Evolutionary conservation across 192 early-diverging fungal species (phyloP), one percentile per base, ranked within the genome.

Genomic region (Phlyctochytrium bullatum): DNA sequence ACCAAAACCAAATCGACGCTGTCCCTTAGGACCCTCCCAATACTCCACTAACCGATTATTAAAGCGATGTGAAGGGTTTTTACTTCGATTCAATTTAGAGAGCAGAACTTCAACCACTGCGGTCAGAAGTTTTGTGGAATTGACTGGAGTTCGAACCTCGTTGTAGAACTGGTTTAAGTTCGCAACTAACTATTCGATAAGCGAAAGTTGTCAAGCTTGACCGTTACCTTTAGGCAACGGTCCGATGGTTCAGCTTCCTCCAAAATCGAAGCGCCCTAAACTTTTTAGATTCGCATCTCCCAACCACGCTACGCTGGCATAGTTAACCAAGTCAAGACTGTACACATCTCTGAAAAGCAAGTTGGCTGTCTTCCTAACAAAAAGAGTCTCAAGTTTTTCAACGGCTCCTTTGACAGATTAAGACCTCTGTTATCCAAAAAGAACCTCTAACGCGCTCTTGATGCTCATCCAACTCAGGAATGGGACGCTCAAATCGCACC

Each of bases 401-500:
- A 47, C 40, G 6, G 40, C 40, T 20, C 20, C 40, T 47, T 47
- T 47, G 40, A 14, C 40, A 47, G 40, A 47, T 25, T 32, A 58
- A 59, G 30, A 31, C 14, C 23, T 71, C 17, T 12, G 23, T 24
- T 12, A 61, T n/a, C 1, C 14, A 25, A 61, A 60, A 62, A 36
- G 23, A 65, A 69, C 73, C 52, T 59, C 65, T 59, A 2, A 77
- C 52, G 24, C 51, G 52, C 23, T 28, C 47, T 34, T 68, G 63
- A 52, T 69, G 66, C 4, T 78, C 70, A 27, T 91, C 90, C n/a
- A 93, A 68, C 66, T 93, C 91, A 29, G 89, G 90, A 73, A 93
- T 93, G 31, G 88, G 80, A 56, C 91, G 73, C 56, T 93, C 88
- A 78, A 93, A 93, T 28, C 86, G 81, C 50, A 79, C 74, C 86